Conservation (phyloP, 2,329 filamentous ascomycete species). For the Aureobasidium sp. region DNA sequence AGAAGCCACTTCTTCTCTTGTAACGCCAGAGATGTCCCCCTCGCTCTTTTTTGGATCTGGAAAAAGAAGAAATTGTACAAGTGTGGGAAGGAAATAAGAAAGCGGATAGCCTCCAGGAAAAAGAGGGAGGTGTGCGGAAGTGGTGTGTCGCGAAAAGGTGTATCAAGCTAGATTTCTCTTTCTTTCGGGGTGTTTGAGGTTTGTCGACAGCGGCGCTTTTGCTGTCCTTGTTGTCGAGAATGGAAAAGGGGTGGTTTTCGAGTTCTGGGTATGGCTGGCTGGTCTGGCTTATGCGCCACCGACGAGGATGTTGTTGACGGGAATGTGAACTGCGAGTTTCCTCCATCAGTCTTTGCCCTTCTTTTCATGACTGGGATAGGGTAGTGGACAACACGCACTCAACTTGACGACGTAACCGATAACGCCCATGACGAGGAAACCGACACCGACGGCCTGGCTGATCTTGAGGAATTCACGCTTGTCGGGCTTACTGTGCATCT, state of each 20-base stretch:
- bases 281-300: slow-evolving; percentile 47
- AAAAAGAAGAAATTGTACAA: neutral
- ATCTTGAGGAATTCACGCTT: slow-evolving; percentile 52
- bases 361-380: no score
- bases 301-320: slow-evolving; percentile 61
- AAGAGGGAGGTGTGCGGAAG: no score
- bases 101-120: no score
- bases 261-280: neutral
- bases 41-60: neutral
- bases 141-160: neutral
- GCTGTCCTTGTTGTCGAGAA: no score
- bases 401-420: slow-evolving; percentile 64
- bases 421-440: slow-evolving; percentile 62
- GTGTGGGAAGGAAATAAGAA: no score
- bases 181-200: neutral
- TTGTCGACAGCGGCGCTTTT: no score
- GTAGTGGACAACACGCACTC: slow-evolving; percentile 40
- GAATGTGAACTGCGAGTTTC: slow-evolving; percentile 62
- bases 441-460: slow-evolving; percentile 57
- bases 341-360: no score
- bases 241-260: no score
- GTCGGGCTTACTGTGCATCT: slow-evolving; percentile 30
- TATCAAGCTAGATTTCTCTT: neutral
- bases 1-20: neutral
- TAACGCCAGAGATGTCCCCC: neutral